Evolutionary conservation across 148 eudicot genomes (phyloP), one percentile per base, ranked within the genome.

Genomic region (Camellia sinensis): DNA sequence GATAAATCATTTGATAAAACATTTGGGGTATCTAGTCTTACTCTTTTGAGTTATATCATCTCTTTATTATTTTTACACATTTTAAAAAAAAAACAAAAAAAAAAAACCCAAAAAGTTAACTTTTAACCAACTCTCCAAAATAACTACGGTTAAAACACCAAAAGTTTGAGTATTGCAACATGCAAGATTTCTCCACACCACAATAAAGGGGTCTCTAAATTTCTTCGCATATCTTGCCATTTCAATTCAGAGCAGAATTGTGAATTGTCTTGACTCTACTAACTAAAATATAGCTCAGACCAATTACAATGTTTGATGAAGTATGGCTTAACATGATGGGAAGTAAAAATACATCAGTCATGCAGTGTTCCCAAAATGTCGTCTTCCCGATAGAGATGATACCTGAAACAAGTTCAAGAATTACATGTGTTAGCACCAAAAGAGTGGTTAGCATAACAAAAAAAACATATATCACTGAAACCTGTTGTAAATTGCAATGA

Each of bases 321-420:
- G 65, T 17, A 8, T 3, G 7, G 72, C 15, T 44, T 18, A 68
- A 43, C 72, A 44, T 68, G 73, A 69, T 44, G 11, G 54, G 54
- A 44, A 70, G 54, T 19, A n/a, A n/a, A 45, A 68, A 7, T 70
- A 8, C 54, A 44, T 70, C 54, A 70, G 73, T 70, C 73, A 45
- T 70, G 73, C 22, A 70, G 73, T 18, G 54, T 70, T 48, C 73
- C 73, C 73, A 70, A 70, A 44, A 70, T 70, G n/a, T 70, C 73
- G 21, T 70, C 73, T 17, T 70, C 73, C 45, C 73, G 73, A 70
- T 70, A 70, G 29, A 70, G 73, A 70, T 70, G 54, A 54, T 15
- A 70, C 73, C 73, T 70, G 73, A 70, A 70, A 70, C 54, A 70
- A 70, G 18, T 70, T 45, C n/a, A 45, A 19, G 19, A 45, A 45